Conservation (phyloP, 768 basidiomycete species). For the Podaxis sp. region DNA sequence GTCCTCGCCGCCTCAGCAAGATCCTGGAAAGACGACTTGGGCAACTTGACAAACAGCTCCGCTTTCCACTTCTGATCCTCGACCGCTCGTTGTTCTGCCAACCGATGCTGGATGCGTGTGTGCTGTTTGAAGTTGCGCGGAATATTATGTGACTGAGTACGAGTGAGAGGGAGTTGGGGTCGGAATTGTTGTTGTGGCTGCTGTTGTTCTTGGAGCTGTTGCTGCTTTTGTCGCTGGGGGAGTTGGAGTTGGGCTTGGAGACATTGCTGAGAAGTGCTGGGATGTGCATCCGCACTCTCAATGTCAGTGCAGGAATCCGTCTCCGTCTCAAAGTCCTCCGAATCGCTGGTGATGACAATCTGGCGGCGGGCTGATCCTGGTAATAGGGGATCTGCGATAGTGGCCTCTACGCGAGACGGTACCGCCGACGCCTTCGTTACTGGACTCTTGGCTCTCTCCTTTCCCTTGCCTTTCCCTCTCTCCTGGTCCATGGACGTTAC, state of each 20-base stretch:
- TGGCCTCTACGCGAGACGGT: conserved; percentile 2
- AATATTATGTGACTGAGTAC: conserved; percentile 27
- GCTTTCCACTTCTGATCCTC: conserved; percentile 62
- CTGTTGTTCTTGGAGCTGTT: conserved; percentile 11
- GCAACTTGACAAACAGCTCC: conserved; percentile 75
- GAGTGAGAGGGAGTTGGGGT: conserved; percentile 21
- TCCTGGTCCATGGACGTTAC: conserved; percentile 19
- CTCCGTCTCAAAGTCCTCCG: conserved; percentile 14
- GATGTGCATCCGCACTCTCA: not conserved
- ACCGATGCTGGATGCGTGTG: conserved; percentile 17
- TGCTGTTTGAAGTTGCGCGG: conserved; percentile 18
- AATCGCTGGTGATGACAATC: conserved; percentile 11
- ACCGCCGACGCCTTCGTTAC: not conserved
- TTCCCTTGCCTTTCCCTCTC: conserved; percentile 14
- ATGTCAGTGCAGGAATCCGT: conserved; percentile 11
- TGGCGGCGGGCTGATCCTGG: conserved; percentile 4
- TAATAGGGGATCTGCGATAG: conserved; percentile 9
- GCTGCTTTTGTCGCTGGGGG: conserved; percentile 1
- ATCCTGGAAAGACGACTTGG: conserved; percentile 64
- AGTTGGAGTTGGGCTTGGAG: not conserved
- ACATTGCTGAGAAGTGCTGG: not conserved
- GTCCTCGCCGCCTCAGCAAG: conserved; percentile 35
- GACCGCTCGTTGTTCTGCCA: conserved; percentile 42
- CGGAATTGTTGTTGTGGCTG: conserved; percentile 17
- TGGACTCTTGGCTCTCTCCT: conserved; percentile 12